Evolutionary conservation across 805 yeast genomes (phyloP).

Genomic region (Lachancea meyersii): DNA sequence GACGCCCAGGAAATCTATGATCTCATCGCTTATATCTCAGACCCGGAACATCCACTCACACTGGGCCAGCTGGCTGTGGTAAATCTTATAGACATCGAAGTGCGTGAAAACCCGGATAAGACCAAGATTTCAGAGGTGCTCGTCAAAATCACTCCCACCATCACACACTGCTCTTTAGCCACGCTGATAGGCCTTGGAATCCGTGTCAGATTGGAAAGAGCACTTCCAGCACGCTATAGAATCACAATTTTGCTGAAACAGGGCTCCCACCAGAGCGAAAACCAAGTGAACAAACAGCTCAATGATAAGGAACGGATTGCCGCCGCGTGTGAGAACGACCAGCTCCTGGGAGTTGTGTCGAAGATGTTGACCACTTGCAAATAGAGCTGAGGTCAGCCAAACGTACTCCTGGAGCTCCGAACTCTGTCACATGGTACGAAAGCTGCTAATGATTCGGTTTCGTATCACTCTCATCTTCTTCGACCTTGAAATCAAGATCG

Average conservation of each 20-base stretch:
- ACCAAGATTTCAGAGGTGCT: constrained; percentile 63
- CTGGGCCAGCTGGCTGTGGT: constrained; percentile 93
- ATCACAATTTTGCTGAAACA: constrained; percentile 74
- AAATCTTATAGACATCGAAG: constrained; percentile 71
- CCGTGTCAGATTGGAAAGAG: constrained; percentile 82
- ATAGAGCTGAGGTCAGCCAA: neutral
- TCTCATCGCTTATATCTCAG: constrained; percentile 77
- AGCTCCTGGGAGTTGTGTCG: constrained; percentile 79
- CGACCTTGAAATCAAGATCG: too few relatives aligned
- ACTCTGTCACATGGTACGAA: too few relatives aligned
- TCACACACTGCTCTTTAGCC: constrained; percentile 95
- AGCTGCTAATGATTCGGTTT: too few relatives aligned
- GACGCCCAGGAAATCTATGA: constrained; percentile 90
- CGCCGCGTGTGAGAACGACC: constrained; percentile 97
- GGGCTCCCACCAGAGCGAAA: constrained; percentile 93
- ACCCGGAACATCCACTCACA: constrained; percentile 96
- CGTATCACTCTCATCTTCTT: too few relatives aligned
- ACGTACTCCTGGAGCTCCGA: too few relatives aligned
- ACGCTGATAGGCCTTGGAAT: constrained; percentile 94
- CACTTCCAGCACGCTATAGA: constrained; percentile 79
- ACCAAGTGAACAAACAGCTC: constrained; percentile 91
- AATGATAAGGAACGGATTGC: constrained; percentile 97
- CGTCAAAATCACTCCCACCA: constrained; percentile 90
- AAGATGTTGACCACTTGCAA: constrained; percentile 84
- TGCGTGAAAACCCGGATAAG: constrained; percentile 49